Evolutionary conservation across 1,139 yeast species (phyloP).

Genomic region (Pichia sp.): DNA sequence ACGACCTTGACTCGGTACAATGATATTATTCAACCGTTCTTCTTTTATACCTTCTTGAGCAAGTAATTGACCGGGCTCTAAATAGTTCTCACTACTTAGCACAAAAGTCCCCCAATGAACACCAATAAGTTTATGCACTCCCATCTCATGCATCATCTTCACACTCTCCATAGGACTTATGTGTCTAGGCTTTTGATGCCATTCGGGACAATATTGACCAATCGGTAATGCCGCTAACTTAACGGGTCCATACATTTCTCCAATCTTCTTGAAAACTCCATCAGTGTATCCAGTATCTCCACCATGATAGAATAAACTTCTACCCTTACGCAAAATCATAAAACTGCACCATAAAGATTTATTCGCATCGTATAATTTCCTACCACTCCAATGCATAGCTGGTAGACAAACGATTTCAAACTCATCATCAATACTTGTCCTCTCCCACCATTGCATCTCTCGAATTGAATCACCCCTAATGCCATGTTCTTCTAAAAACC

Average conservation of each 20-base stretch:
- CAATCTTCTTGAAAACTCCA: constrained; percentile 62
- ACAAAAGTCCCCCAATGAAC: constrained; percentile 97
- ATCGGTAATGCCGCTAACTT: constrained; percentile 75
- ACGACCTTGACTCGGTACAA: constrained; percentile 48
- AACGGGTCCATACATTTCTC: constrained; percentile 56
- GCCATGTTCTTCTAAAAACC: constrained; percentile 50
- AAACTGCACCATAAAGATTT: constrained; percentile 85
- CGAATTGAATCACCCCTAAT: constrained; percentile 38
- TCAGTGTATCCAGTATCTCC: constrained; percentile 90
- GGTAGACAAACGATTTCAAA: constrained; percentile 87
- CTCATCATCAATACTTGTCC: constrained; percentile 32
- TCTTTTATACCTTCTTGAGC: constrained; percentile 31
- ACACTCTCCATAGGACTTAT: constrained; percentile 75
- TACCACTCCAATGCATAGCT: constrained; percentile 97
- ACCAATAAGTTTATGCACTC: constrained; percentile 63
- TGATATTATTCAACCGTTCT: constrained; percentile 31
- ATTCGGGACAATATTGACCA: constrained; percentile 91
- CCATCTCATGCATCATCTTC: constrained; percentile 55
- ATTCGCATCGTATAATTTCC: constrained; percentile 71
- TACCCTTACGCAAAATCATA: constrained; percentile 54
- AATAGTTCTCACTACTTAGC: constrained; percentile 76
- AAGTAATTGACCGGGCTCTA: constrained; percentile 65
- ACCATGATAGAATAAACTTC: constrained; percentile 77
- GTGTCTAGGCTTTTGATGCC: constrained; percentile 92
- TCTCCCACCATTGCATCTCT: constrained; percentile 95